phyloP scores from a whole-genome alignment of 192 early-diverging fungal species.

The Coemansia sp. region DNA sequence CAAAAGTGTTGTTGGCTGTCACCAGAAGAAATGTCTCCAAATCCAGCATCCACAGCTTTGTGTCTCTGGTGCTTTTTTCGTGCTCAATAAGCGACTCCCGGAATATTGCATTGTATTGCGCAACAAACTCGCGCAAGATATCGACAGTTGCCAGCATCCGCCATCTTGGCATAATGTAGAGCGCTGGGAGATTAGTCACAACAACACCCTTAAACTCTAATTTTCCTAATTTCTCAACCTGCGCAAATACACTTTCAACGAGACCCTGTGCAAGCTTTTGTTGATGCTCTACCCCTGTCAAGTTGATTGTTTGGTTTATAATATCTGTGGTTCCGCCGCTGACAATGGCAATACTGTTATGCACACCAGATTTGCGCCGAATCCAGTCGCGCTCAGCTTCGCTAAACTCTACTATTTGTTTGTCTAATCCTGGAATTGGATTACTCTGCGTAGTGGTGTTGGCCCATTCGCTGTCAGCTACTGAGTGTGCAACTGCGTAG shows the following conservation, averaged over 20 bases:
- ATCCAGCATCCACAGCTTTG: conserved; percentile 26
- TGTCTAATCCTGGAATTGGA: conserved; percentile 8
- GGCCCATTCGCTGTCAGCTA: neutral
- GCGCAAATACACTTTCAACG: conserved; percentile 12
- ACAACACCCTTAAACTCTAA: conserved; percentile 21
- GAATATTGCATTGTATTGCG: conserved; percentile 9
- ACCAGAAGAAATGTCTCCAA: conserved; percentile 21
- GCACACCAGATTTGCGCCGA: conserved; percentile 18
- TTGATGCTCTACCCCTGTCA: neutral
- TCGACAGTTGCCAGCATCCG: conserved; percentile 14
- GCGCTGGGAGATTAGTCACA: conserved; percentile 20
- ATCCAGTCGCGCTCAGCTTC: conserved; percentile 25
- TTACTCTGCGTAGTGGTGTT: neutral
- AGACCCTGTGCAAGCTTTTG: conserved; percentile 5
- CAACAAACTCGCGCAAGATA: conserved; percentile 12
- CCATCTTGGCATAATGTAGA: conserved; percentile 24
- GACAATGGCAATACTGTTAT: conserved; percentile 18
- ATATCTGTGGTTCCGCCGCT: conserved; percentile 18
- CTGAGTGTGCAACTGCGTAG: conserved; percentile 18
- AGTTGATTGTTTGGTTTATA: neutral
- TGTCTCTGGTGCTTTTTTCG: neutral
- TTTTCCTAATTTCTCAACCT: conserved; percentile 14
- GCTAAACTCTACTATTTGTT: conserved; percentile 23
- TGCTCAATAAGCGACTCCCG: conserved; percentile 10
- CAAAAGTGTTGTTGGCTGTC: conserved; percentile 26